phyloP scores from a whole-genome alignment of 1,139 yeast species.

The Pneumocystis murina region DNA sequence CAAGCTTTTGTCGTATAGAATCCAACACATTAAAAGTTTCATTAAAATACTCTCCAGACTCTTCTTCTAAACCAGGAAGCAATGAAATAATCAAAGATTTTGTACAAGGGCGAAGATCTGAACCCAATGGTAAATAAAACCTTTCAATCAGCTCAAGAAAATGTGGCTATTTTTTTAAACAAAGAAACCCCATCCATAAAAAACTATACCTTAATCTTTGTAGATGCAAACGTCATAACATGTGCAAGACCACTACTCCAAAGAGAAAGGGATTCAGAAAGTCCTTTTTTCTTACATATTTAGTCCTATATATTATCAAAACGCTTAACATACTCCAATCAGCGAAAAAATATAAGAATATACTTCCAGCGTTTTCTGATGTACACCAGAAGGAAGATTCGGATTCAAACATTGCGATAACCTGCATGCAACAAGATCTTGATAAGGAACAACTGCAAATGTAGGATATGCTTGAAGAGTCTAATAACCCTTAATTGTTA shows the following conservation, averaged over 20 bases:
- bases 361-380: slow-evolving; percentile 67
- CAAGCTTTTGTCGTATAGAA: slow-evolving; percentile 34
- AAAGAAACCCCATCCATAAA: background rate
- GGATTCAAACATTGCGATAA: slow-evolving; percentile 55
- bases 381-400: slow-evolving; percentile 84
- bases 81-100: slow-evolving; percentile 61
- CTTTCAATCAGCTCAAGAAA: slow-evolving; percentile 46
- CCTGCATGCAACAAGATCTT: slow-evolving; percentile 26
- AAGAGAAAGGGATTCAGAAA: slow-evolving; percentile 37
- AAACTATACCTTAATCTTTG: slow-evolving; percentile 44
- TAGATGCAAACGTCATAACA: slow-evolving; percentile 70
- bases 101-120: slow-evolving; percentile 39
- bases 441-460: slow-evolving; percentile 34
- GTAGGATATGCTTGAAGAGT: slow-evolving; percentile 18
- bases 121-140: slow-evolving; percentile 40
- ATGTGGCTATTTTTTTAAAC: slow-evolving; percentile 30
- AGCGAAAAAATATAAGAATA: slow-evolving; percentile 56
- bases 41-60: slow-evolving; percentile 64
- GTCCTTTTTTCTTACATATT: slow-evolving; percentile 18
- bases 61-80: slow-evolving; percentile 84
- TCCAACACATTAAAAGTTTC: slow-evolving; percentile 48
- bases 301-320: background rate
- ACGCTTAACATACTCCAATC: slow-evolving; percentile 27
- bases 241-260: slow-evolving; percentile 92
- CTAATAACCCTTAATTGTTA: slow-evolving; percentile 5